These are phyloP conservation scores for Pyrenochaeta sp. DNA, from an alignment of 2,329 filamentous ascomycete genomes.

Conservation along the genomic window DNA sequence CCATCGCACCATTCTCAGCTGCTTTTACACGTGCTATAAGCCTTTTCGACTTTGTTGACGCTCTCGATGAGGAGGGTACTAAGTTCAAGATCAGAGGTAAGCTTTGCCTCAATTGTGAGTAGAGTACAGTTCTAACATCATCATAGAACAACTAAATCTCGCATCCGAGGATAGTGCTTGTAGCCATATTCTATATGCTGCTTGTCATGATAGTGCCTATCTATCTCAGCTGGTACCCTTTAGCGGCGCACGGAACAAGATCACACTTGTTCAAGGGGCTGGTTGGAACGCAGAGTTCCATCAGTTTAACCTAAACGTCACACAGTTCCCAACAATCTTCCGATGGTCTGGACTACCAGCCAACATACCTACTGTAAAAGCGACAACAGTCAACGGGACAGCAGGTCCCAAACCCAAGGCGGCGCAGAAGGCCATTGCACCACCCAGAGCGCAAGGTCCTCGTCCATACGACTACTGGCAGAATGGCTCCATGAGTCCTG, in stretches of 20 bases:
- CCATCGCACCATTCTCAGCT: conserved; percentile 63
- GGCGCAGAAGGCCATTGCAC: conserved; percentile 5
- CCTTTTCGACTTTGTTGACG: conserved; percentile 69
- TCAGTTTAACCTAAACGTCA: conserved; percentile 60
- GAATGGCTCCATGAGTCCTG: conserved; percentile 7
- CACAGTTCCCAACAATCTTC: conserved; percentile 64
- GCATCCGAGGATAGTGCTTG: conserved; percentile 68
- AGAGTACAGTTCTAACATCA: neutral
- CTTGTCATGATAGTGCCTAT: conserved; percentile 68
- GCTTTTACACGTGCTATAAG: conserved; percentile 66
- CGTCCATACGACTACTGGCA: conserved; percentile 17
- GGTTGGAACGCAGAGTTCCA: conserved; percentile 63
- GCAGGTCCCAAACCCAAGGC: conserved; percentile 8
- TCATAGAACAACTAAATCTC: conserved; percentile 53
- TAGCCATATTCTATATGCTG: conserved; percentile 70
- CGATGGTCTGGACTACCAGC: conserved; percentile 43
- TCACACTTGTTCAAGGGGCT: conserved; percentile 65
- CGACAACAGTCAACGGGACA: neutral
- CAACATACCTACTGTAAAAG: conserved; percentile 9
- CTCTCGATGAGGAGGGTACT: conserved; percentile 66
- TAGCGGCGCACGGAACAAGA: conserved; percentile 57
- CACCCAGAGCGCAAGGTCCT: conserved; percentile 1
- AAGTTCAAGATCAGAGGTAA: conserved; percentile 67
- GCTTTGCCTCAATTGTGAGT: neutral
- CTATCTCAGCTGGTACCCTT: conserved; percentile 65